Evolutionary conservation across 371 early-diverging fungal species (phyloP), one percentile per base, ranked within the genome.

Genomic region (Syncephalastrum monosporum): DNA sequence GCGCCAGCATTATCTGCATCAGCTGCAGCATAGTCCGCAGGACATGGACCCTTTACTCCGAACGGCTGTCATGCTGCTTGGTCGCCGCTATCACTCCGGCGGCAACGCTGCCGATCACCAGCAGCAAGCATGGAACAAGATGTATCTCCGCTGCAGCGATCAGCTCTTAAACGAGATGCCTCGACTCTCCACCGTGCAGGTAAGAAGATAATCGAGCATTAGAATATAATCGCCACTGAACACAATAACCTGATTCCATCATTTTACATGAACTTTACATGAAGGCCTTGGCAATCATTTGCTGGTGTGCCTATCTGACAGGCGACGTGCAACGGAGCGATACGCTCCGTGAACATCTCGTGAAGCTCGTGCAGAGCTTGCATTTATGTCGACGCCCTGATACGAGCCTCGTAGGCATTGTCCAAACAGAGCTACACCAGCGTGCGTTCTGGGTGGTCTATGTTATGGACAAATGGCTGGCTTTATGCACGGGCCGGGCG

Each of bases 401-500:
- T 6, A 13, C 57, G n/a, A 55, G 53, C 10, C 12, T 19, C 8
- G 16, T n/a, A 15, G 43, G 55, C 13, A 53, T 57, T 17, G 58
- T 66, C 23, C 47, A 65, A 4, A 59, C 54, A 41, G 79, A 79
- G 56, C 69, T 70, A 55, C 66, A 60, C 21, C 62, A 76, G 24
- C 74, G 79, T 38, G 64, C 65, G 13, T 75, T 67, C 23, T 79
- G 79, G 76, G 65, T 64, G 3, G 50, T 65, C 7, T 70, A 62
- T 59, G 74, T 74, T 13, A 66, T 69, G 6, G 73, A 75, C 53
- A 70, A 69, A 48, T 75, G 75, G 74, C 33, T 75, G 1, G 47
- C 72, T 10, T 55, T 57, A 12, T 66, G 64, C 29, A 63, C 65
- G 13, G 63, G 67, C 16, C 53, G 13, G 27, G 48, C 23, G n/a